These are phyloP conservation scores for Candida michaelii DNA, from an alignment of 805 yeast genomes.

Conservation along the genomic window DNA sequence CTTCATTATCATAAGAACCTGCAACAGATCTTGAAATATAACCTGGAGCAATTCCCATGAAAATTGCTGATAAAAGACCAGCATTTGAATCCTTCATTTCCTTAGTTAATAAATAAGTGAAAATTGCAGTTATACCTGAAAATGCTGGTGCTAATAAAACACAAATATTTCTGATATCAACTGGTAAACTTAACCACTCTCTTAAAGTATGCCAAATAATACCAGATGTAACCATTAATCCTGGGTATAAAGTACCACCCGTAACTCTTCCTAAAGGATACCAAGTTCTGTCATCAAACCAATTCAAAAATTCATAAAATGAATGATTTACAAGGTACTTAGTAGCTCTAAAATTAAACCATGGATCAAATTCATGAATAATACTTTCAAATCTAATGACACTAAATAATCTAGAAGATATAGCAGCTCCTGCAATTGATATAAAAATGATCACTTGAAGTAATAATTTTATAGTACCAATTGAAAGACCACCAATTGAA, in stretches of 20 bases:
- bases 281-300: constrained; percentile 99
- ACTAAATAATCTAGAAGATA: constrained; percentile 90
- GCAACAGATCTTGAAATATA: constrained; percentile 98
- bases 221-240: constrained; percentile 97
- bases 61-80: constrained; percentile 87
- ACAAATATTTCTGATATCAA: constrained; percentile 94
- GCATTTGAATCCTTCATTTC: constrained; percentile 91
- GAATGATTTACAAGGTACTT: constrained; percentile 81
- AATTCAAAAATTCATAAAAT: constrained; percentile 87
- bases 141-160: constrained; percentile 96
- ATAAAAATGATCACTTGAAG: constrained; percentile 68
- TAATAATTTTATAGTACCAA: constrained; percentile 43
- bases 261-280: constrained; percentile 98
- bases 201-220: constrained; percentile 75
- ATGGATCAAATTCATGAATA: constrained; percentile 96
- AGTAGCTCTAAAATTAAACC: constrained; percentile 98
- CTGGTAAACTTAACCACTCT: constrained; percentile 66
- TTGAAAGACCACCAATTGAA: constrained; percentile 21
- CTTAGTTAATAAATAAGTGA: constrained; percentile 80
- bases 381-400: constrained; percentile 94
- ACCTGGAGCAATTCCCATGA: constrained; percentile 98
- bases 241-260: constrained; percentile 98
- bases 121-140: constrained; percentile 87
- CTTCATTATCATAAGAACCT: constrained; percentile 98
- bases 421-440: constrained; percentile 85